Conservation (phyloP, 495 filamentous ascomycete genomes). For the Rostrohypoxylon terebratum region DNA sequence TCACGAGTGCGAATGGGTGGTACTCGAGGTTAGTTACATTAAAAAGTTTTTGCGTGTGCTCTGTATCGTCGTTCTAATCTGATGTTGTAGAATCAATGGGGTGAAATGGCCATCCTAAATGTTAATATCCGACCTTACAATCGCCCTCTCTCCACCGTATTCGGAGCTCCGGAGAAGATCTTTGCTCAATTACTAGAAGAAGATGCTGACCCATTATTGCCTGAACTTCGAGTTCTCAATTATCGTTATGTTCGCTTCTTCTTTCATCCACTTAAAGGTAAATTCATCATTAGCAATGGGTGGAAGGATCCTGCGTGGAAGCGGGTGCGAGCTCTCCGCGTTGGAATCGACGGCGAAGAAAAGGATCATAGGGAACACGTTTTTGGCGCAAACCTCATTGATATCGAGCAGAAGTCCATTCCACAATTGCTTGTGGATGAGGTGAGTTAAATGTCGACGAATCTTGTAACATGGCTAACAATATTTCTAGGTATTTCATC, state of each 20-base stretch:
- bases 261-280: slow-evolving; percentile 88
- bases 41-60: slow-evolving; percentile 9
- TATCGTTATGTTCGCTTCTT: slow-evolving; percentile 95
- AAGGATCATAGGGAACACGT: slow-evolving; percentile 84
- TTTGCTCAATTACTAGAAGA: slow-evolving; percentile 74
- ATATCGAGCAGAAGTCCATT: slow-evolving; percentile 88
- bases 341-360: slow-evolving; percentile 90
- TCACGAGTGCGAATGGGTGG: slow-evolving; percentile 85
- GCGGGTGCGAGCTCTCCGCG: slow-evolving; percentile 77
- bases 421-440: slow-evolving; percentile 90
- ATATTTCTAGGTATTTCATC: slow-evolving; percentile 80
- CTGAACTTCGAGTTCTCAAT: slow-evolving; percentile 77
- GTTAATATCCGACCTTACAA: slow-evolving; percentile 77
- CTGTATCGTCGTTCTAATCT: slow-evolving; percentile 40
- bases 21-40: slow-evolving; percentile 72
- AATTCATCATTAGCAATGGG: slow-evolving; percentile 82
- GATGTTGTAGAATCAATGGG: slow-evolving; percentile 82
- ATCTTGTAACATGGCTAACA: slow-evolving; percentile 28
- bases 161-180: slow-evolving; percentile 72
- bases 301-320: slow-evolving; percentile 97
- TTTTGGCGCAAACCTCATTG: slow-evolving; percentile 89
- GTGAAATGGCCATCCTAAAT: slow-evolving; percentile 80
- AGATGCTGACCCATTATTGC: slow-evolving; percentile 83
- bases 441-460: slow-evolving; percentile 59
- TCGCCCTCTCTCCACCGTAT: slow-evolving; percentile 85